phyloP scores from a whole-genome alignment of 2,329 filamentous ascomycete genomes.

The Rhytidhysteron rufulum region DNA sequence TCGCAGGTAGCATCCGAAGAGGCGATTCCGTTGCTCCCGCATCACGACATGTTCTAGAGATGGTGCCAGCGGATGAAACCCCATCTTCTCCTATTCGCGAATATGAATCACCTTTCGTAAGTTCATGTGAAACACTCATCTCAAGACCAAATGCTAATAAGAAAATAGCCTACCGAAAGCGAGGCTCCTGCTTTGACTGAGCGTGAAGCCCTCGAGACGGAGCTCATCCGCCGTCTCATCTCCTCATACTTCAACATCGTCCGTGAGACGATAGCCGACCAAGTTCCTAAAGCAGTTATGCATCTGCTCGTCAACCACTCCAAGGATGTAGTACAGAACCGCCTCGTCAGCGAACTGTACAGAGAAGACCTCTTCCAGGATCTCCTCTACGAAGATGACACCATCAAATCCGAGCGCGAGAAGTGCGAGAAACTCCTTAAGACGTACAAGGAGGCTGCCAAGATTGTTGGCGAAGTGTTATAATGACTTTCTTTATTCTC shows the following conservation, averaged over 20 bases:
- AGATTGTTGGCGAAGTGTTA: slow-evolving; percentile 91
- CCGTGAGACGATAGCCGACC: slow-evolving; percentile 95
- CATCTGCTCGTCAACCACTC: slow-evolving; percentile 97
- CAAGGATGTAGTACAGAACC: slow-evolving; percentile 96
- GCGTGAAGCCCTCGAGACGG: slow-evolving; percentile 93
- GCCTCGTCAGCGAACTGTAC: slow-evolving; percentile 92
- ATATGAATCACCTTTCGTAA: slow-evolving; percentile 58
- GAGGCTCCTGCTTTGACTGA: slow-evolving; percentile 88
- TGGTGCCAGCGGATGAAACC: slow-evolving; percentile 38
- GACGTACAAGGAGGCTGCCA: slow-evolving; percentile 95
- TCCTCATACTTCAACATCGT: slow-evolving; percentile 99
- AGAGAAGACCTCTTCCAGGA: slow-evolving; percentile 88
- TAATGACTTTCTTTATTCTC: slow-evolving; percentile 10
- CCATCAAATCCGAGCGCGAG: slow-evolving; percentile 93
- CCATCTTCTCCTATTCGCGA: slow-evolving; percentile 33
- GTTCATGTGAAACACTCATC: slow-evolving; percentile 23
- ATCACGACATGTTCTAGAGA: slow-evolving; percentile 37
- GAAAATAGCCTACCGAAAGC: slow-evolving; percentile 36
- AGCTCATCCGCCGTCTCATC: slow-evolving; percentile 93
- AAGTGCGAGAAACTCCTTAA: slow-evolving; percentile 95
- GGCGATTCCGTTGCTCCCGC: slow-evolving; percentile 55
- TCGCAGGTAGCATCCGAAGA: slow-evolving; percentile 76
- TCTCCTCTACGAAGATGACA: slow-evolving; percentile 94
- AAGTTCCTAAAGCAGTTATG: slow-evolving; percentile 98
- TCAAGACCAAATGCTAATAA: slow-evolving; percentile 14